Conservation (phyloP, 306 rosid species). For the Bauhinia variegata region DNA sequence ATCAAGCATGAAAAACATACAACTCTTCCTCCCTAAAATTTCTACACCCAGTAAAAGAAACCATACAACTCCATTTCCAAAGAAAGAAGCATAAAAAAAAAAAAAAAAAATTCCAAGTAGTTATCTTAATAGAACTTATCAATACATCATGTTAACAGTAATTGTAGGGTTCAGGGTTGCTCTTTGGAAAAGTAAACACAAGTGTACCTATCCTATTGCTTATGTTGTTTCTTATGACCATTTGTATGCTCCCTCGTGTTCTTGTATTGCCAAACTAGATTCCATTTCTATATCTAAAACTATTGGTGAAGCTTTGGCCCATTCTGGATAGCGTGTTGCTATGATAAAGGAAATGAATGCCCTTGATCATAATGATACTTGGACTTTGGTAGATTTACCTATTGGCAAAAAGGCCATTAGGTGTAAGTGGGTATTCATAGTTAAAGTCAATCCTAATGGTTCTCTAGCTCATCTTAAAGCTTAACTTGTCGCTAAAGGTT, state of each 20-base stretch:
- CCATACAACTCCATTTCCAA: no score
- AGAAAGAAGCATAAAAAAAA: no score
- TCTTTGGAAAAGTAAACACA: not conserved
- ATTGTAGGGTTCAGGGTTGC: no score
- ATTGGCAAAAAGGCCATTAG: not conserved
- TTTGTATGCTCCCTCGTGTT: not conserved
- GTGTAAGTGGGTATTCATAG: constrained; percentile 3
- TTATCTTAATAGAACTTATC: no score
- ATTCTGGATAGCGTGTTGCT: not conserved
- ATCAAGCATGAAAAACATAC: no score
- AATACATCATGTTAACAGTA: no score
- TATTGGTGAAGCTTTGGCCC: not conserved
- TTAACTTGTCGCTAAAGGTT: not conserved
- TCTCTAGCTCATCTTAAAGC: not conserved
- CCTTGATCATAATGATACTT: not conserved
- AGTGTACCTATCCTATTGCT: not conserved
- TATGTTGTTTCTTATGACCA: not conserved
- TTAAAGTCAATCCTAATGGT: constrained; percentile 1
- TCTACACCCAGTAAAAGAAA: no score
- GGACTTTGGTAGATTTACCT: not conserved
- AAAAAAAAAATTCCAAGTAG: no score
- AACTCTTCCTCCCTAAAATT: no score
- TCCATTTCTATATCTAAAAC: not conserved
- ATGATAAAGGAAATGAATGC: constrained; percentile 1
- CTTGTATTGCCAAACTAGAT: not conserved